These are phyloP conservation scores for Paramyrothecium sp. DNA, from an alignment of 2,329 filamentous ascomycete genomes.

Conservation along the genomic window DNA sequence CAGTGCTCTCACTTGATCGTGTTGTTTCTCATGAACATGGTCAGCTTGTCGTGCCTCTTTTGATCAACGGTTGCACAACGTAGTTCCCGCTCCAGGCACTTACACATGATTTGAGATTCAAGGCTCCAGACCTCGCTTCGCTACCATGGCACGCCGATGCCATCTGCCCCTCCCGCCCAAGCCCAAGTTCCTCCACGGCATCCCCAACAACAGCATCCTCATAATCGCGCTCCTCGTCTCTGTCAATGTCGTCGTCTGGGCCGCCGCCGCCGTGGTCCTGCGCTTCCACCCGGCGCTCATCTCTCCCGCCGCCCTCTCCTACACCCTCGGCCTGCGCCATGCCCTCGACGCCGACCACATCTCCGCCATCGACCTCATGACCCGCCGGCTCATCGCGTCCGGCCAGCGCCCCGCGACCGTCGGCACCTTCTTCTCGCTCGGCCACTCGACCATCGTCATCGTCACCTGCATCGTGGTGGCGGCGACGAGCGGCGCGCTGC, in stretches of 20 bases:
- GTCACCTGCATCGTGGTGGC: conserved; percentile 90
- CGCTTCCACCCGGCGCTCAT: conserved; percentile 61
- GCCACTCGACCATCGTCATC: conserved; percentile 90
- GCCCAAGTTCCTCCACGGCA: conserved; percentile 25
- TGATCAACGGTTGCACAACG: too few relatives aligned
- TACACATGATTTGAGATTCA: too few relatives aligned
- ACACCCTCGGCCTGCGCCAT: conserved; percentile 86
- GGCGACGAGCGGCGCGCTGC: conserved; percentile 81
- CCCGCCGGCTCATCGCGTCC: conserved; percentile 79
- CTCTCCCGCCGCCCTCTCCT: conserved; percentile 79
- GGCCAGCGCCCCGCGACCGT: conserved; percentile 87
- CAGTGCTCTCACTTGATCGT: too few relatives aligned
- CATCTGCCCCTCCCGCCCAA: conserved; percentile 19
- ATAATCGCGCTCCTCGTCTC: conserved; percentile 50
- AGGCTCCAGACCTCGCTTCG: too few relatives aligned
- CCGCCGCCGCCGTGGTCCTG: conserved; percentile 49
- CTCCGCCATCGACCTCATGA: conserved; percentile 90
- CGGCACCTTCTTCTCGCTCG: conserved; percentile 90
- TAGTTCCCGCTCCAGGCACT: too few relatives aligned
- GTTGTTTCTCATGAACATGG: too few relatives aligned
- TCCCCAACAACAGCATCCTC: conserved; percentile 35
- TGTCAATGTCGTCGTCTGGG: conserved; percentile 56
- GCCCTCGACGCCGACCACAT: conserved; percentile 96
- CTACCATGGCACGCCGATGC: conserved; percentile 13
- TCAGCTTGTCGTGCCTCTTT: too few relatives aligned